phyloP scores from a whole-genome alignment of 2,329 filamentous ascomycete genomes.

The Pseudogymnoascus sp. region DNA sequence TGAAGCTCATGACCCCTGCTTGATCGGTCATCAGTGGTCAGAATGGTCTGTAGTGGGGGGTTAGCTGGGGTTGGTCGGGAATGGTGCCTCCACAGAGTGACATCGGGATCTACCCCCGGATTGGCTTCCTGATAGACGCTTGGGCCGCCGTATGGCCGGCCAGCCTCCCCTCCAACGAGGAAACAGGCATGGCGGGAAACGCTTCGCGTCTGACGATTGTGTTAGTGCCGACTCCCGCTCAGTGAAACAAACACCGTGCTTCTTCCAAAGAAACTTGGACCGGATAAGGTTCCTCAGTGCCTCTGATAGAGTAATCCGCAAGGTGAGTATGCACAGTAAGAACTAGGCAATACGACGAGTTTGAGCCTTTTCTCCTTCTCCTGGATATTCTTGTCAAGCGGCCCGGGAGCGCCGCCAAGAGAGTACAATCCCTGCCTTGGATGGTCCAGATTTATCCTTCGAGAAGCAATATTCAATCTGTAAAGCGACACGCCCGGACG shows the following conservation, averaged over 20 bases:
- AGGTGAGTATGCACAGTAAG: background rate
- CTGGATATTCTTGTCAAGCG: background rate
- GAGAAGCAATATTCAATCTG: conserved; percentile 4
- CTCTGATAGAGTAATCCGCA: background rate
- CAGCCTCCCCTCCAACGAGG: background rate
- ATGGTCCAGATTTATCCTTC: background rate
- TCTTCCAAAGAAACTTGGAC: background rate
- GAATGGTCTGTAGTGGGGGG: background rate
- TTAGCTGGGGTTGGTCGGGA: background rate
- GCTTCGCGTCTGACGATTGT: conserved; percentile 1
- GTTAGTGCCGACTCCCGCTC: background rate
- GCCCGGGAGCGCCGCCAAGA: background rate
- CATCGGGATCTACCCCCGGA: conserved; percentile 5
- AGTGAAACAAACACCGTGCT: conserved; percentile 5
- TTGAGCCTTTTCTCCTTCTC: background rate
- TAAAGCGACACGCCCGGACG: conserved; percentile 3
- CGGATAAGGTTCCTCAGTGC: background rate
- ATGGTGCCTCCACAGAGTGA: conserved; percentile 1
- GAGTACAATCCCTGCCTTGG: background rate
- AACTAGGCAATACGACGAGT: background rate
- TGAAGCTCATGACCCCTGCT: background rate
- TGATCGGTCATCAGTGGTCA: background rate
- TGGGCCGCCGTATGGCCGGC: background rate
- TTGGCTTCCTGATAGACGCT: conserved; percentile 7
- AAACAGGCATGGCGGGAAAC: background rate